Evolutionary conservation across 768 basidiomycete genomes (phyloP).

Genomic region (Boletus bicolor): DNA sequence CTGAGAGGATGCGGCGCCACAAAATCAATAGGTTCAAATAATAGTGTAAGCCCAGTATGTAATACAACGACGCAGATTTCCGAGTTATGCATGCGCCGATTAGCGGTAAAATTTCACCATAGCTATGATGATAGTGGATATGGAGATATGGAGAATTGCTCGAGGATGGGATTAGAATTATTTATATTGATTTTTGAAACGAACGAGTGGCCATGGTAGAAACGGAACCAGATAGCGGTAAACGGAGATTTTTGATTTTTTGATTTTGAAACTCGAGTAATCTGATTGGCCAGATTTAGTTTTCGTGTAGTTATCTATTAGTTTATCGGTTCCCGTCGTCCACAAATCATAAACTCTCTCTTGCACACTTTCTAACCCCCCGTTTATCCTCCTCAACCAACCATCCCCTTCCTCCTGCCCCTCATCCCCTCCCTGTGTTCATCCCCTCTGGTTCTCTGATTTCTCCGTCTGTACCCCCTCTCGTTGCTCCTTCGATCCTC

Average conservation of each 20-base stretch:
- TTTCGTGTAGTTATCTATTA: constrained; percentile 34
- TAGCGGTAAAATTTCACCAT: constrained; percentile 28
- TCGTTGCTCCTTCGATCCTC: not conserved
- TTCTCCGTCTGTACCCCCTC: not conserved
- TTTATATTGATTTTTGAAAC: not conserved
- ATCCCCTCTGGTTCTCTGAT: not conserved
- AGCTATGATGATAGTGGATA: constrained; percentile 10
- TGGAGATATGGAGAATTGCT: constrained; percentile 1
- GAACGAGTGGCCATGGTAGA: not conserved
- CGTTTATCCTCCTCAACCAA: constrained; percentile 26
- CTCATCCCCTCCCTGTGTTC: not conserved
- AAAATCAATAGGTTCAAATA: constrained; percentile 23
- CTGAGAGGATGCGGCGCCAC: constrained; percentile 27
- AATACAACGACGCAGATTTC: constrained; percentile 29
- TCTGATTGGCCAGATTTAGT: constrained; percentile 36
- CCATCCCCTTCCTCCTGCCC: not conserved
- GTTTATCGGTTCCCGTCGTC: constrained; percentile 38
- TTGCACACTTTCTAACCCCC: constrained; percentile 20
- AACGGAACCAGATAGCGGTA: constrained; percentile 1
- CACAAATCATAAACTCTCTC: constrained; percentile 36
- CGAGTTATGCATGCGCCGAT: constrained; percentile 25
- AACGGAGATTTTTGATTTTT: constrained; percentile 17
- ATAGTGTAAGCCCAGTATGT: constrained; percentile 20
- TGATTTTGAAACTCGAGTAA: constrained; percentile 30
- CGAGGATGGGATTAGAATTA: not conserved